Conservation (phyloP, 441 rosid genomes). For the Gossypium schwendimanii region DNA sequence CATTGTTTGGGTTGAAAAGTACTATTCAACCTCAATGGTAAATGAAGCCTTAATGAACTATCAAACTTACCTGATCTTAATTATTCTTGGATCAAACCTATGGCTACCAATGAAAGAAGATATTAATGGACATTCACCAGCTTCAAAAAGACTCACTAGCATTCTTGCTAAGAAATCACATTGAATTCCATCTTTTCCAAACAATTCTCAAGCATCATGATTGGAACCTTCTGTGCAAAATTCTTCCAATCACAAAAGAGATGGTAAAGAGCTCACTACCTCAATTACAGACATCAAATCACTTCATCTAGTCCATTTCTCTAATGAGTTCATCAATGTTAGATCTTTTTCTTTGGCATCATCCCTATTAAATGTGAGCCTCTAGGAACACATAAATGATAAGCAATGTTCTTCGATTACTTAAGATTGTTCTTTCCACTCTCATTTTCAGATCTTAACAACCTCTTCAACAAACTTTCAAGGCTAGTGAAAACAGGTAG, state of each 20-base stretch:
- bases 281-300: not conserved
- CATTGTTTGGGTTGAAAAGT: too few species aligned
- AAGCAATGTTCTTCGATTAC: not conserved
- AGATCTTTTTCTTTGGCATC: not conserved
- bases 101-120: not conserved
- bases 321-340: not conserved
- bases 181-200: not conserved
- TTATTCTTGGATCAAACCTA: not conserved
- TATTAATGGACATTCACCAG: not conserved
- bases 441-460: conserved; percentile 3
- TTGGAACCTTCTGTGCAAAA: not conserved
- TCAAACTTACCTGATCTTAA: not conserved
- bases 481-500: not conserved
- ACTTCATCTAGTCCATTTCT: not conserved
- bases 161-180: not conserved
- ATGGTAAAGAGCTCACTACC: not conserved
- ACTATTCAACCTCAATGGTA: too few species aligned
- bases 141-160: not conserved
- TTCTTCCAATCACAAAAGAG: not conserved
- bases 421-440: not conserved
- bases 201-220: conserved; percentile 6
- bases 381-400: not conserved
- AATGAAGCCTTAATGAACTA: not conserved
- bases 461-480: not conserved
- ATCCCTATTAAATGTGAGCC: not conserved